A percentile compares a stretch with the other conserved stretches of the same genome.
phyloP scores from a whole-genome alignment of 2,329 filamentous ascomycete genomes.

The Acarospora socialis region DNA sequence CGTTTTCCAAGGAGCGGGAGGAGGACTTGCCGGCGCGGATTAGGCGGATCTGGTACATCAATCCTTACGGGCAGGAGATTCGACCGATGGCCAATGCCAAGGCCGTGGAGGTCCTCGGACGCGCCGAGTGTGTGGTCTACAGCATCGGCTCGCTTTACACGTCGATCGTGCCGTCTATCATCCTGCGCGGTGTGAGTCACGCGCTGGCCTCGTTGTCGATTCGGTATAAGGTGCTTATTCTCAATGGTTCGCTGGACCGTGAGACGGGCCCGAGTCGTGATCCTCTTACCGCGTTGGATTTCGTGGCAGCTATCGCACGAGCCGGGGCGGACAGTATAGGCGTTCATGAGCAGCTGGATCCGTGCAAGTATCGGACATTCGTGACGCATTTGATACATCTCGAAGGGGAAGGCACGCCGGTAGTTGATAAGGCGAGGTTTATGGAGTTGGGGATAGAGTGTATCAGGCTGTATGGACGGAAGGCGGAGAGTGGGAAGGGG shows the following conservation, averaged over 20 bases:
- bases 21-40: slow-evolving; percentile 67
- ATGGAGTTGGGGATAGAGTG: slow-evolving; percentile 57
- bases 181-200: slow-evolving; percentile 61
- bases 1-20: slow-evolving; percentile 61
- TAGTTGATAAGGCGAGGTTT: slow-evolving; percentile 53
- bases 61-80: slow-evolving; percentile 95
- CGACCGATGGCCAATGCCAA: slow-evolving; percentile 69
- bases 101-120: slow-evolving; percentile 53
- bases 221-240: slow-evolving; percentile 62
- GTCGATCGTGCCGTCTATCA: slow-evolving; percentile 67
- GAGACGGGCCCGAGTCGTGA: slow-evolving; percentile 60
- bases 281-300: slow-evolving; percentile 63
- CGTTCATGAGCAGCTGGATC: slow-evolving; percentile 15
- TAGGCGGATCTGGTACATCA: slow-evolving; percentile 86
- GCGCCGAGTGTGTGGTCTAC: slow-evolving; percentile 61
- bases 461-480: slow-evolving; percentile 61
- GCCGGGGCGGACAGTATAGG: slow-evolving; percentile 58
- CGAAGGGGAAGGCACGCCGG: slow-evolving; percentile 54
- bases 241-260: slow-evolving; percentile 72
- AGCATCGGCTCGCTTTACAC: slow-evolving; percentile 92
- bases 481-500: slow-evolving; percentile 36
- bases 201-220: slow-evolving; percentile 41
- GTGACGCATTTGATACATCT: slow-evolving; percentile 76
- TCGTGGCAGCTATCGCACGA: slow-evolving; percentile 63
- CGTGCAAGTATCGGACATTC: slow-evolving; percentile 33